Evolutionary conservation across 176 grass and related monocot species (phyloP).

Genomic region (Pharus latifolius): DNA sequence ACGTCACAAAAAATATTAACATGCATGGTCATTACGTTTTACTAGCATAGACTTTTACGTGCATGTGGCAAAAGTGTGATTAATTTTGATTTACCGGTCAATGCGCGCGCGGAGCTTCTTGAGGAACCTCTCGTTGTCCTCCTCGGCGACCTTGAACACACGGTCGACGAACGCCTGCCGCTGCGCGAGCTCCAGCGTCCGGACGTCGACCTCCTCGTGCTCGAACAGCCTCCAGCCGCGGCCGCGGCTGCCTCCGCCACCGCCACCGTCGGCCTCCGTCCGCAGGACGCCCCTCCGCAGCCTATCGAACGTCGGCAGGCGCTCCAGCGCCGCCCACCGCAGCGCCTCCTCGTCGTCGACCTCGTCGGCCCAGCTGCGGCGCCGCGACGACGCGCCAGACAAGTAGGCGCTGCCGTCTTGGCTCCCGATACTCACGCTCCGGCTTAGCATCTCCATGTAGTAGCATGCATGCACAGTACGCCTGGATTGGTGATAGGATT

Average conservation of each 20-base stretch:
- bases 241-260: background rate
- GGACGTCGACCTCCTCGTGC: conserved; percentile 51
- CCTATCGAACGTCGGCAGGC: conserved; percentile 52
- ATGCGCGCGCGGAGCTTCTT: conserved; percentile 63
- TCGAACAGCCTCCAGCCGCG: background rate
- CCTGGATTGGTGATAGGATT: background rate
- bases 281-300: conserved; percentile 39
- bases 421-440: conserved; percentile 32
- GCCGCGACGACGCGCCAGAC: conserved; percentile 27
- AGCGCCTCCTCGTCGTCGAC: conserved; percentile 87
- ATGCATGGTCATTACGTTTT: background rate
- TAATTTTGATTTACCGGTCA: conserved; percentile 15
- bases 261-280: background rate
- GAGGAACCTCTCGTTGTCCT: conserved; percentile 67
- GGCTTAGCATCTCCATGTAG: conserved; percentile 34
- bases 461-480: background rate
- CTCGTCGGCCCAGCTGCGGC: conserved; percentile 25
- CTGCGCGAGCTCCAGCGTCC: conserved; percentile 31
- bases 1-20: background rate
- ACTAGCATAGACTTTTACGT: no score
- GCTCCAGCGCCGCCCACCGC: conserved; percentile 83
- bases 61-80: no score
- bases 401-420: conserved; percentile 31
- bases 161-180: conserved; percentile 51
- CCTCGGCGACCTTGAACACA: conserved; percentile 54